phyloP scores from a whole-genome alignment of 1,139 yeast genomes.

The Lodderomyces oxycetoniae region DNA sequence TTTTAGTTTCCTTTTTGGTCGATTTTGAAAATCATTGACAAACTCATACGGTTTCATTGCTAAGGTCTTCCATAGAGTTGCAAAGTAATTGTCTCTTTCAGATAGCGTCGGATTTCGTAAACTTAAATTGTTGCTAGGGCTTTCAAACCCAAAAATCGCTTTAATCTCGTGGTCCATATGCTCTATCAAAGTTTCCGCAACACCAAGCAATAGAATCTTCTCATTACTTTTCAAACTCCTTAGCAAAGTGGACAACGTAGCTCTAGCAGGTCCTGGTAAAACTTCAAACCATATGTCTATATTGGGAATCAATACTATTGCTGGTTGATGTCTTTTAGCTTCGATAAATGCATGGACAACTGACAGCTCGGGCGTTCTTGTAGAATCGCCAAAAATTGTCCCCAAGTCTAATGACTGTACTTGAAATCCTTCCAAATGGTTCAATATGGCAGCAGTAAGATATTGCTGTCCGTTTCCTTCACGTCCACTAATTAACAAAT shows the following conservation, averaged over 20 bases:
- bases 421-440: slow-evolving; percentile 84
- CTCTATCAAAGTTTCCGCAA: slow-evolving; percentile 49
- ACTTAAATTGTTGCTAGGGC: slow-evolving; percentile 42
- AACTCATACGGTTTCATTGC: slow-evolving; percentile 63
- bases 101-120: slow-evolving; percentile 39
- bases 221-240: slow-evolving; percentile 70
- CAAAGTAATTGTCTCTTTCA: slow-evolving; percentile 51
- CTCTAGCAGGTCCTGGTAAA: slow-evolving; percentile 62
- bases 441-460: slow-evolving; percentile 75
- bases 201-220: slow-evolving; percentile 69
- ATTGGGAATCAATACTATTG: slow-evolving; percentile 80
- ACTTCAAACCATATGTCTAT: slow-evolving; percentile 73
- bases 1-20: slow-evolving; percentile 48
- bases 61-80: slow-evolving; percentile 51
- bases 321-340: slow-evolving; percentile 86
- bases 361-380: slow-evolving; percentile 79
- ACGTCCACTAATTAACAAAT: slow-evolving; percentile 67
- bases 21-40: slow-evolving; percentile 45
- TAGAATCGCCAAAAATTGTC: slow-evolving; percentile 70
- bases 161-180: slow-evolving; percentile 36
- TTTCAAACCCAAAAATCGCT: slow-evolving; percentile 49
- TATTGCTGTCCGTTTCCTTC: slow-evolving; percentile 90
- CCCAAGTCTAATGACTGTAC: slow-evolving; percentile 84
- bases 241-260: slow-evolving; percentile 67
- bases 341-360: slow-evolving; percentile 83